Evolutionary conservation across 306 rosid genomes (phyloP).

Genomic region (Inga leiocalycina): DNA sequence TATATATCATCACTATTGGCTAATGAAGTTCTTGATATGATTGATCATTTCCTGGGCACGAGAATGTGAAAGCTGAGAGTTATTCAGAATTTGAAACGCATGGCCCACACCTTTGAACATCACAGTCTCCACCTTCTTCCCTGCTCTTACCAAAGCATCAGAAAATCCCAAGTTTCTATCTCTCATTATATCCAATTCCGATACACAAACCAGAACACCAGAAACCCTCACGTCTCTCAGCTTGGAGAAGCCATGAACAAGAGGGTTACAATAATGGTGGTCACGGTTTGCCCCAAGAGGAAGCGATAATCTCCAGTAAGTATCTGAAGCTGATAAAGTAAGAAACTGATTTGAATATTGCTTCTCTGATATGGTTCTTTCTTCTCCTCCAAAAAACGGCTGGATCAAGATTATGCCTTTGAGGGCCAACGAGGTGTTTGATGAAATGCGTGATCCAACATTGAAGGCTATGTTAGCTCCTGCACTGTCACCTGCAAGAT

Average conservation of each 20-base stretch:
- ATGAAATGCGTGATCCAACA: constrained; percentile 48
- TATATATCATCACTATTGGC: constrained; percentile 15
- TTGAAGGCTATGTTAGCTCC: constrained; percentile 87
- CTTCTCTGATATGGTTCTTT: constrained; percentile 65
- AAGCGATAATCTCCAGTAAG: constrained; percentile 78
- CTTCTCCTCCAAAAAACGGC: constrained; percentile 91
- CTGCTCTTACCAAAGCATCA: constrained; percentile 50
- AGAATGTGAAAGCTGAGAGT: constrained; percentile 55
- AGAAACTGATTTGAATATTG: constrained; percentile 49
- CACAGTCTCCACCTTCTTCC: constrained; percentile 64
- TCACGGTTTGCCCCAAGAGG: constrained; percentile 70
- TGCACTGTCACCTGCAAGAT: constrained; percentile 86
- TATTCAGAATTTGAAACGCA: constrained; percentile 77
- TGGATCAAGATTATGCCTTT: constrained; percentile 76
- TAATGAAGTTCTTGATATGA: constrained; percentile 53
- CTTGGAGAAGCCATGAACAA: constrained; percentile 43
- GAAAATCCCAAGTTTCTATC: constrained; percentile 76
- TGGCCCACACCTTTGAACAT: constrained; percentile 78
- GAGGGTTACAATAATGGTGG: constrained; percentile 81
- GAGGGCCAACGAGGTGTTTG: constrained; percentile 34
- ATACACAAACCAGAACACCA: constrained; percentile 57
- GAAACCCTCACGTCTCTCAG: constrained; percentile 54
- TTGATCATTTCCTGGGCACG: constrained; percentile 66
- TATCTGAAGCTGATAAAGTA: constrained; percentile 58
- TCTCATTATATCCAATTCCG: constrained; percentile 75